phyloP scores from a whole-genome alignment of 2,329 filamentous ascomycete species.

The Emmonsiellopsis sp. region DNA sequence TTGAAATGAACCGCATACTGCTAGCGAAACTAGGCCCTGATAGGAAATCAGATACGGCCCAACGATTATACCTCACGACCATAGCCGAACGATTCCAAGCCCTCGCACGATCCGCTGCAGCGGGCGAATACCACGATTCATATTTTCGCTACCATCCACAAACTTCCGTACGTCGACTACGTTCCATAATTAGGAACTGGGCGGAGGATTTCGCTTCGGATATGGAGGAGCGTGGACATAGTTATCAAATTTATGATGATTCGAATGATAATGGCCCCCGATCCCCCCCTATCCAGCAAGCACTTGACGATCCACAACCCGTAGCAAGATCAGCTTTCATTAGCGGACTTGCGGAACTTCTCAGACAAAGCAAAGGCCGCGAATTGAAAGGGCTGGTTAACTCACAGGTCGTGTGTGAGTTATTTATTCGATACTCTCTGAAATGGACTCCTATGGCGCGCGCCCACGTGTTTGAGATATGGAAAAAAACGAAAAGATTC shows the following conservation, averaged over 20 bases:
- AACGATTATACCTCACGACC: constrained; percentile 12
- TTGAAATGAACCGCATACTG: constrained; percentile 22
- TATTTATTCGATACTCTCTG: constrained; percentile 31
- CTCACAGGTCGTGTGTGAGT: constrained; percentile 28
- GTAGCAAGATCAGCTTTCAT: constrained; percentile 11
- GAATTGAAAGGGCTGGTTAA: constrained; percentile 33
- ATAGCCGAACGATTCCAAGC: constrained; percentile 14
- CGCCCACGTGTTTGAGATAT: constrained; percentile 11
- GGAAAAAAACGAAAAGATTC: constrained; percentile 13
- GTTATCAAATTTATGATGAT: constrained; percentile 13
- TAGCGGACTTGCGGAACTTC: constrained; percentile 6
- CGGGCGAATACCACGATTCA: constrained; percentile 16
- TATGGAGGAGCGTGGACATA: constrained; percentile 15
- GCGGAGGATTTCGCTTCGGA: constrained; percentile 14
- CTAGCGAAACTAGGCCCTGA: constrained; percentile 17
- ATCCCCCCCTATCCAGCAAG: constrained; percentile 4
- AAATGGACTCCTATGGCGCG: constrained; percentile 25
- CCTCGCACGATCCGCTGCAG: constrained; percentile 15
- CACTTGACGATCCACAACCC: constrained; percentile 10
- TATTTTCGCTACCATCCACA: constrained; percentile 14
- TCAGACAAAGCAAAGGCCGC: constrained; percentile 12
- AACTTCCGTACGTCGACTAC: constrained; percentile 12
- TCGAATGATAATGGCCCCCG: neutral
- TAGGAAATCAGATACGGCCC: constrained; percentile 13
- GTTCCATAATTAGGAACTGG: constrained; percentile 14